Evolutionary conservation across 2,329 filamentous ascomycete genomes (phyloP), one percentile per base, ranked within the genome.

Genomic region (Juglanconis sp.): DNA sequence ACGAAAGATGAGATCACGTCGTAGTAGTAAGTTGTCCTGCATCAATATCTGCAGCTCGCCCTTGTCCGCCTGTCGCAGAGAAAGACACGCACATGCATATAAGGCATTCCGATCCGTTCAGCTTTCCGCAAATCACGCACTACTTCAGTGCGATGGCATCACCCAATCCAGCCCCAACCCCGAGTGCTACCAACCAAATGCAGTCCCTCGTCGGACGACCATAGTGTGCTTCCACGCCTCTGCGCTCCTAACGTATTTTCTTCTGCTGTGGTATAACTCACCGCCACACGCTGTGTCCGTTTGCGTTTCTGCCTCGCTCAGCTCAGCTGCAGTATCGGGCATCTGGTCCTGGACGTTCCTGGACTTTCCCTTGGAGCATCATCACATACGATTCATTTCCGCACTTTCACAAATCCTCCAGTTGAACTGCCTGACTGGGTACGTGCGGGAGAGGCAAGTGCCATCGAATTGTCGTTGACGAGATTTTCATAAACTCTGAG

Each of bases 401-500:
- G 5, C 5, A 17, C 32, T 2, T 48, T n/a, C 31, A 38, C n/a
- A n/a, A 35, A 15, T n/a, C 15, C 30, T 7, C 32, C 15, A 5
- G 13, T n/a, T 49, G 53, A 48, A 35, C 34, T 56, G 44, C 53
- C 44, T 30, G 44, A 47, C 40, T 46, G 11, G 32, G 31, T 15
- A 46, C 48, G 1, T 30, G 13, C 6, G 17, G 7, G 31, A 34
- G 36, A 46, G 60, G 60, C 64, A 65, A 62, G 64, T 65, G 60
- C 55, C 35, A 64, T 63, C 60, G n/a, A 61, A 57, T 57, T 49
- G 30, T 53, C 32, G 56, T 30, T 60, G 56, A 63, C 64, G 65
- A 64, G 57, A 64, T 64, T 46, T 38, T 31, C 35, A 42, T 32
- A 30, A 48, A 10, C n/a, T n/a, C 3, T 56, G 53, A 42, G 53